Evolutionary conservation across 345 rosid genomes (phyloP).

Genomic region (Cardiospermum halicacabum): DNA sequence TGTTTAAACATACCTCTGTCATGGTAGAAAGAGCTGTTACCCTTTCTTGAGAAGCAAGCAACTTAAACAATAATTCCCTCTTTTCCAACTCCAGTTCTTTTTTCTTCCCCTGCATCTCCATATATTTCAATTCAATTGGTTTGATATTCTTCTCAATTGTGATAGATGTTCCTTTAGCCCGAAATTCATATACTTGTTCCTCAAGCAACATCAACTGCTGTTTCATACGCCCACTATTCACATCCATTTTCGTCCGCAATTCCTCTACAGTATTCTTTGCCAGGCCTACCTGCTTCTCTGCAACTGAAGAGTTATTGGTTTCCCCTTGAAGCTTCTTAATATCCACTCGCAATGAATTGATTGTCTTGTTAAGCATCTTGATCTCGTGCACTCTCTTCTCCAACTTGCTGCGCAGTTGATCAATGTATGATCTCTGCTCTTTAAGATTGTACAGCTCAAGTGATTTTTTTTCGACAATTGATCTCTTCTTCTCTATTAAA

Average conservation of each 20-base stretch:
- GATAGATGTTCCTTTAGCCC: not conserved
- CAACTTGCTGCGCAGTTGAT: slow-evolving; percentile 14
- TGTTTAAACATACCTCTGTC: slow-evolving; percentile 16
- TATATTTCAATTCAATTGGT: slow-evolving; percentile 13
- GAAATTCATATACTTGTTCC: slow-evolving; percentile 21
- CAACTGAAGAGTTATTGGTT: slow-evolving; percentile 10
- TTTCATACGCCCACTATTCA: slow-evolving; percentile 6
- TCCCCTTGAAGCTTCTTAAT: slow-evolving; percentile 20
- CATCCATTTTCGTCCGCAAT: slow-evolving; percentile 20
- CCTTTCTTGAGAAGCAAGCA: slow-evolving; percentile 22
- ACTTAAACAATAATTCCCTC: slow-evolving; percentile 26
- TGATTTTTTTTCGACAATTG: slow-evolving; percentile 18
- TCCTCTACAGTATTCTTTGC: slow-evolving; percentile 17
- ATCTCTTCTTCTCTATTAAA: slow-evolving; percentile 14
- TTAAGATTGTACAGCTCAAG: slow-evolving; percentile 23
- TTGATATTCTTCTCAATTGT: slow-evolving; percentile 14
- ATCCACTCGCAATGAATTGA: slow-evolving; percentile 18
- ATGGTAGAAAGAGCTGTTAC: slow-evolving; percentile 18
- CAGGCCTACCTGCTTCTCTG: slow-evolving; percentile 16
- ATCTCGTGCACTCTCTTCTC: slow-evolving; percentile 20
- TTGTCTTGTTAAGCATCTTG: slow-evolving; percentile 14
- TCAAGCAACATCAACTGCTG: slow-evolving; percentile 19
- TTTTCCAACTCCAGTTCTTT: slow-evolving; percentile 34
- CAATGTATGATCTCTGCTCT: slow-evolving; percentile 17
- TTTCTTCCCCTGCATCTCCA: slow-evolving; percentile 26